Percentiles rank a stretch among this genome's conserved stretches.
phyloP scores from a whole-genome alignment of 1,139 yeast species.

The Yarrowia galli region DNA sequence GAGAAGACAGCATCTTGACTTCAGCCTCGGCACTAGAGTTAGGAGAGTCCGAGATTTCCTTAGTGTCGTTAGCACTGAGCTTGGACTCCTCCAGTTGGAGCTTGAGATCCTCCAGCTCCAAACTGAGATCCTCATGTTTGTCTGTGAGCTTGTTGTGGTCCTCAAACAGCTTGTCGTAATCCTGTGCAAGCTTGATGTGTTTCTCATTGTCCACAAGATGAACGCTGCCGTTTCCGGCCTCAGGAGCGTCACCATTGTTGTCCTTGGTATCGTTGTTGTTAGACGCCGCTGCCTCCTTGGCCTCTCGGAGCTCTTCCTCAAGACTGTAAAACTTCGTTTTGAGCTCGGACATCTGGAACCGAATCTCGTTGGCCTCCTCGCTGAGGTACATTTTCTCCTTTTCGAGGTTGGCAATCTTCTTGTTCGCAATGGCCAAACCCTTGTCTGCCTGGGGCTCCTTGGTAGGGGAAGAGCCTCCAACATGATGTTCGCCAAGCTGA shows the following conservation, averaged over 20 bases:
- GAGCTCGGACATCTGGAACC: conserved; percentile 33
- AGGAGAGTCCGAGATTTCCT: background rate
- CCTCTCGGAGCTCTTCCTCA: conserved; percentile 34
- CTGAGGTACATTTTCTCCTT: conserved; percentile 34
- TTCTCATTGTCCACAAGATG: conserved; percentile 27
- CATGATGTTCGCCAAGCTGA: conserved; percentile 32
- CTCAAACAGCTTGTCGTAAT: conserved; percentile 33
- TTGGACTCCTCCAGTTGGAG: conserved; percentile 30
- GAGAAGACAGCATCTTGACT: conserved; percentile 15
- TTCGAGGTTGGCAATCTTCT: conserved; percentile 36
- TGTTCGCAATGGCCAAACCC: conserved; percentile 28
- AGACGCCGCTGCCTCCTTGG: conserved; percentile 15
- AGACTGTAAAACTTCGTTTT: conserved; percentile 26
- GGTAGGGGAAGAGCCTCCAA: conserved; percentile 6
- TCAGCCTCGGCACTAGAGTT: conserved; percentile 27
- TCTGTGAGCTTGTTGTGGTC: conserved; percentile 33
- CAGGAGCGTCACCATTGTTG: background rate
- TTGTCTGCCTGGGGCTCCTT: conserved; percentile 17
- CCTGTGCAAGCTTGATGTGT: conserved; percentile 22
- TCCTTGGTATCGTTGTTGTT: conserved; percentile 3
- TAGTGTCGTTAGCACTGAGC: conserved; percentile 4
- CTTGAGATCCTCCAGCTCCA: conserved; percentile 27
- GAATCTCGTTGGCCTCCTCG: conserved; percentile 35
- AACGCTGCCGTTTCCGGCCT: conserved; percentile 21
- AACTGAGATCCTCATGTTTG: conserved; percentile 19